Conservation (phyloP, 1,139 yeast genomes). For the Taphrina deformans region DNA sequence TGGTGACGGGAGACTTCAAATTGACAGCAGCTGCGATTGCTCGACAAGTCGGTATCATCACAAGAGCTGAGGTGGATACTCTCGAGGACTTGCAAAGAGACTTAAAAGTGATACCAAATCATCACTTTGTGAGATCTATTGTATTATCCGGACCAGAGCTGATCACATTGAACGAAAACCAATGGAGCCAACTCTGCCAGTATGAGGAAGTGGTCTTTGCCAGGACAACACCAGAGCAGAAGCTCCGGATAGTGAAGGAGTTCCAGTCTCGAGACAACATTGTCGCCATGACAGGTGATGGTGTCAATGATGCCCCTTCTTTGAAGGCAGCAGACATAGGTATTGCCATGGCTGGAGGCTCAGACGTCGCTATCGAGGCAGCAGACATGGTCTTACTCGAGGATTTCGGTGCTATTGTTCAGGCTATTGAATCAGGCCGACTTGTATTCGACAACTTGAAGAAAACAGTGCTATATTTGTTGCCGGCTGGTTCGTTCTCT, state of each 20-base stretch:
- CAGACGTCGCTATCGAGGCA: constrained; percentile 62
- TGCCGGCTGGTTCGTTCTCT: constrained; percentile 58
- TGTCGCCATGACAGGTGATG: constrained; percentile 74
- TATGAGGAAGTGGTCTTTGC: constrained; percentile 55
- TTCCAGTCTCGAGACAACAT: constrained; percentile 56
- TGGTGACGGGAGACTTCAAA: constrained; percentile 60
- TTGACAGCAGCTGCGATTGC: constrained; percentile 58
- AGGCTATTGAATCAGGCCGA: constrained; percentile 54
- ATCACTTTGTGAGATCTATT: constrained; percentile 42
- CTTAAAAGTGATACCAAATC: constrained; percentile 34
- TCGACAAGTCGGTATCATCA: constrained; percentile 51
- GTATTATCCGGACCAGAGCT: constrained; percentile 51
- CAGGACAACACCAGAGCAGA: constrained; percentile 59
- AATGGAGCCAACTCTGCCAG: constrained; percentile 50
- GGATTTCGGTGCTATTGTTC: constrained; percentile 52
- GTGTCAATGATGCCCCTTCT: constrained; percentile 78
- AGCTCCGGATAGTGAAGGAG: constrained; percentile 53
- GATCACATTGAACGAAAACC: constrained; percentile 47
- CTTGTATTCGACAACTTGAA: constrained; percentile 56
- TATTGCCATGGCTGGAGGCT: constrained; percentile 61
- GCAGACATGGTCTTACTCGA: constrained; percentile 54
- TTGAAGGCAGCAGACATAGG: constrained; percentile 78
- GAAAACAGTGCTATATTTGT: constrained; percentile 54
- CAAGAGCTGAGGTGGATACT: constrained; percentile 38
- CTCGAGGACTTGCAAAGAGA: constrained; percentile 43